Evolutionary conservation across 2,329 filamentous ascomycete genomes (phyloP).

Genomic region (Penicillium sp.): DNA sequence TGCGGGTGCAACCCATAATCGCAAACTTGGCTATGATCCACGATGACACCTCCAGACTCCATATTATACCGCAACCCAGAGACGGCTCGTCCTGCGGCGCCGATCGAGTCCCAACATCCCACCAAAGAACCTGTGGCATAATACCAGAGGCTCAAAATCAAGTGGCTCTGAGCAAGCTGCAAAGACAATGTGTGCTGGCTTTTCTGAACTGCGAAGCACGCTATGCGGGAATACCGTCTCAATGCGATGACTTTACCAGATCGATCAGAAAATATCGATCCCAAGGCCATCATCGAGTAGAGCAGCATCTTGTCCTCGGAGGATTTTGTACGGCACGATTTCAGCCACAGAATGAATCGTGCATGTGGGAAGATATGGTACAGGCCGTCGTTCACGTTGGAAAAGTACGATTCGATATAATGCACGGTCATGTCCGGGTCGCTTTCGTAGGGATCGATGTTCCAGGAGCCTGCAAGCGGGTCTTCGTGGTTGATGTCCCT

Average conservation of each 20-base stretch:
- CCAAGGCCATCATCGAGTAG: slow-evolving; percentile 59
- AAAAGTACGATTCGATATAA: slow-evolving; percentile 57
- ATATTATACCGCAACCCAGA: slow-evolving; percentile 62
- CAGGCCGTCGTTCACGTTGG: slow-evolving; percentile 54
- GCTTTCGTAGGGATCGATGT: slow-evolving; percentile 54
- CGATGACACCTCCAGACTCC: slow-evolving; percentile 54
- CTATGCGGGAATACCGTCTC: slow-evolving; percentile 53
- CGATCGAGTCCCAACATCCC: slow-evolving; percentile 64
- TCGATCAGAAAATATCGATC: slow-evolving; percentile 54
- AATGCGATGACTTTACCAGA: slow-evolving; percentile 46
- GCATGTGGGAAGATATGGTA: slow-evolving; percentile 57
- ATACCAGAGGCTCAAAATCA: slow-evolving; percentile 67
- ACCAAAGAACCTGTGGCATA: slow-evolving; percentile 59
- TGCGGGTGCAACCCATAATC: slow-evolving; percentile 59
- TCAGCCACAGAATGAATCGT: slow-evolving; percentile 56
- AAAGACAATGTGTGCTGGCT: slow-evolving; percentile 55
- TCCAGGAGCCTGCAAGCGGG: slow-evolving; percentile 41
- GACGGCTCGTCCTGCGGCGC: slow-evolving; percentile 60
- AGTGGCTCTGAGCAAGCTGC: slow-evolving; percentile 64
- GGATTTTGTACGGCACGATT: slow-evolving; percentile 48
- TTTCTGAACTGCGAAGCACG: slow-evolving; percentile 56
- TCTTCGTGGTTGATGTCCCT: slow-evolving; percentile 30
- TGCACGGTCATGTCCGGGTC: slow-evolving; percentile 52
- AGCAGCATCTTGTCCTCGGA: slow-evolving; percentile 59
- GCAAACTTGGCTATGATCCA: slow-evolving; percentile 46